Evolutionary conservation across 1,139 yeast genomes (phyloP), one percentile per base, ranked within the genome.

Genomic region (Debaryomycetaceae sp.): DNA sequence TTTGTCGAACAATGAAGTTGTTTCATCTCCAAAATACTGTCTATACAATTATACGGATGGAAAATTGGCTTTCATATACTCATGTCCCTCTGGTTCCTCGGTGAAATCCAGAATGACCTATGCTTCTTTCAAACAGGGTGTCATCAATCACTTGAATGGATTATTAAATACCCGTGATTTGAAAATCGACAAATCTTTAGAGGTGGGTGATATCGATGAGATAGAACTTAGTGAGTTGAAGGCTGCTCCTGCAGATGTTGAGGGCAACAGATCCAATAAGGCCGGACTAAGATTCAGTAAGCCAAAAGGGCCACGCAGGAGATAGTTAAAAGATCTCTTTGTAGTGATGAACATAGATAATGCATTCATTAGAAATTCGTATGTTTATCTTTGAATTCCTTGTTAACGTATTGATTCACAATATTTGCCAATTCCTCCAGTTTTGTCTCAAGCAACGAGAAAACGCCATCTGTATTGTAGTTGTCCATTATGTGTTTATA

Each of bases 101-200:
- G 95, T 93, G 40, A 87, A 85, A 63, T 95, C 90, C 45, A 78
- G 98, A 54, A 93, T 93, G 98, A 65, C 91, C 40, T 90, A 89
- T 59, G 98, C 98, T 1, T 79, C 96, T 3, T 84, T 84, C 50
- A 85, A 90, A 57, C 80, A 77, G 48, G 87, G 89, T 4, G 77
- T 88, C 46, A 65, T 84, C 34, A 73, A 70, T 41, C 75, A 76
- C 46, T 72, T 88, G 53, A 63, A 66, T 36, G 57, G 58, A 14
- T 53, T 63, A 1, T 57, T 72, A 36, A 53, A 57, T 4, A 64
- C 70, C 23, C 40, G 49, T 5, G 49, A 43, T 6, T 45, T 58
- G 29, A 36, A 45, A 11, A 51, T 71, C 8, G 70, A 71, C 38
- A 76, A 77, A 43, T 63, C 72, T 11, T 57, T 83, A 23, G 91